A percentile compares a stretch with the other conserved stretches of the same genome.
Conservation (phyloP, 495 filamentous ascomycete species). For the Aspergillus taichungensis region DNA sequence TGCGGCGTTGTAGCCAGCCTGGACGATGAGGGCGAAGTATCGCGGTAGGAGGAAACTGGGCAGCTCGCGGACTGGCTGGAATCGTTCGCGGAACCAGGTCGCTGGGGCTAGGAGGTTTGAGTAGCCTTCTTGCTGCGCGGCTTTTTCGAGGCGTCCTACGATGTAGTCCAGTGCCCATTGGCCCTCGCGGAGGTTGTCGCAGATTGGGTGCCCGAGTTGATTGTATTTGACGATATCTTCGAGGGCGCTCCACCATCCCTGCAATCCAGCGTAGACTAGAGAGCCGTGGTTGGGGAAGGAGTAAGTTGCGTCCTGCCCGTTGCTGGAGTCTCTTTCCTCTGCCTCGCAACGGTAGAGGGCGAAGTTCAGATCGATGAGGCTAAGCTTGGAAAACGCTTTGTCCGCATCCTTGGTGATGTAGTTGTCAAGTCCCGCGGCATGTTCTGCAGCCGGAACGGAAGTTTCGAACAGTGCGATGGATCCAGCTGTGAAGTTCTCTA, state of each 20-base stretch:
- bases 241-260: conserved; percentile 96
- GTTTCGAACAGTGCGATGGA: conserved; percentile 94
- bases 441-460: conserved; percentile 78
- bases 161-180: conserved; percentile 95
- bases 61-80: conserved; percentile 70
- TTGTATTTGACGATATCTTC: conserved; percentile 80
- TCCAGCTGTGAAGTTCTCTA: conserved; percentile 76
- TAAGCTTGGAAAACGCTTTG: conserved; percentile 64
- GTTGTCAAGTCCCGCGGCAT: conserved; percentile 68
- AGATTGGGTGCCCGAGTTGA: conserved; percentile 85
- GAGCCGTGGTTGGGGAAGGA: conserved; percentile 73
- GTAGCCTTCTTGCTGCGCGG: conserved; percentile 52
- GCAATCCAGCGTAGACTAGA: conserved; percentile 89
- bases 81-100: conserved; percentile 73
- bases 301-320: conserved; percentile 78
- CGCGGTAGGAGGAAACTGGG: conserved; percentile 86
- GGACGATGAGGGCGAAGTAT: conserved; percentile 84
- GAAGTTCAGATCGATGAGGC: conserved; percentile 81
- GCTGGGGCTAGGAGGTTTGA: conserved; percentile 52
- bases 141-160: conserved; percentile 64
- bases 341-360: conserved; percentile 85
- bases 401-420: conserved; percentile 76
- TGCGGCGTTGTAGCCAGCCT: conserved; percentile 77
- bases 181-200: conserved; percentile 83
- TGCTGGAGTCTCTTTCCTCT: conserved; percentile 77